phyloP scores from a whole-genome alignment of 345 rosid species.

The Orychophragmus violaceus region DNA sequence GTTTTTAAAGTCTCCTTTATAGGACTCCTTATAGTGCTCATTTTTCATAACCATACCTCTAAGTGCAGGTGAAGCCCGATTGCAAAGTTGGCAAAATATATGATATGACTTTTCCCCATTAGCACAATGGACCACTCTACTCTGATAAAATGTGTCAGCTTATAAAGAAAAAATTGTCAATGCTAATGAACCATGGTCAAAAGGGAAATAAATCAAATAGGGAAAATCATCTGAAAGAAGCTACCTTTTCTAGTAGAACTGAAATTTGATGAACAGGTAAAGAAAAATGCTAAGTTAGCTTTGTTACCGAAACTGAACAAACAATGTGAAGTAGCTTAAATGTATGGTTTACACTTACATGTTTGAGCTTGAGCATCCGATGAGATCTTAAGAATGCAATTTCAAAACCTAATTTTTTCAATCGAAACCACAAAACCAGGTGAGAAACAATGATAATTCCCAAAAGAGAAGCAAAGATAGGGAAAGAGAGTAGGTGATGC shows the following conservation, averaged over 20 bases:
- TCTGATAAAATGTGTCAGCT: conserved; percentile 47
- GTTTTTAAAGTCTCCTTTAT: neutral
- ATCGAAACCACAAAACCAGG: no score
- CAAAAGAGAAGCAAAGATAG: no score
- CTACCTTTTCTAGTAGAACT: conserved; percentile 99
- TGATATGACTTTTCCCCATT: conserved; percentile 98
- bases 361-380: conserved; percentile 99
- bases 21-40: neutral
- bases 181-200: neutral
- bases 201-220: conserved; percentile 13
- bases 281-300: conserved; percentile 32
- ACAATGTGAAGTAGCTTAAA: neutral
- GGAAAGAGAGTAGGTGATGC: no score
- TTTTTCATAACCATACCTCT: conserved; percentile 47
- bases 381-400: no score
- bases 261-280: conserved; percentile 30
- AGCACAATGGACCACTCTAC: conserved; percentile 96
- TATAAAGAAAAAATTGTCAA: conserved; percentile 23
- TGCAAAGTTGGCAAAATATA: conserved; percentile 97
- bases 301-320: conserved; percentile 5
- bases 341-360: conserved; percentile 50
- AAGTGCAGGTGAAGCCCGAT: conserved; percentile 71
- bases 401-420: no score
- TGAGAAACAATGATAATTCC: no score
- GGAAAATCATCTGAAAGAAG: conserved; percentile 22